Evolutionary conservation across 2,329 filamentous ascomycete species (phyloP), one percentile per base, ranked within the genome.

Genomic region (Lecanosticta acicola): DNA sequence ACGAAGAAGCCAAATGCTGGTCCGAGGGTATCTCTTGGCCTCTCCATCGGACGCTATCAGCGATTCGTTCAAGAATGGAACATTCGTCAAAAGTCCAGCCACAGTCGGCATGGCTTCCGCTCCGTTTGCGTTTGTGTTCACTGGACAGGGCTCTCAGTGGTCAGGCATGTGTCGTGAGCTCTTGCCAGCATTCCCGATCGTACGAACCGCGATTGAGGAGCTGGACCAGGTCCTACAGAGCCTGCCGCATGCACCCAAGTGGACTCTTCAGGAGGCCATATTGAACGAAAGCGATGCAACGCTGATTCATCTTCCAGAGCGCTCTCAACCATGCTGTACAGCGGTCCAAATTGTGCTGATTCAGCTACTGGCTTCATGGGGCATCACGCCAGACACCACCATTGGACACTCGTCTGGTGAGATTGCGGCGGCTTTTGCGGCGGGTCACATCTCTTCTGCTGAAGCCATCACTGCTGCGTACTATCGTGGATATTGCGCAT

Each of bases 261-360:
- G 20, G 18, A 32, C 5, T 24, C 45, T 20, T 13, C 38, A n/a
- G 34, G 48, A 7, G 17, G 39, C 21, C 11, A 4, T 41, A 26
- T 21, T 32, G 32, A 26, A n/a, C 26, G 26, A 8, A 32, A 32
- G 8, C 26, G 26, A 32, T 32, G 13, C 17, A 13, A 34, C 4
- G 9, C 39, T 58, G n/a, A 54, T 64, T 1, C 56, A 57, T 13
- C 52, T n/a, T n/a, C n/a, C n/a, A n/a, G n/a, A n/a, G n/a, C n/a
- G 77, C 17, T 68, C 72, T 0, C 77, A 80, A 50, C 73, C 77
- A 0, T 55, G 77, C 1, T 78, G 72, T 41, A 79, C 76, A 0
- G 75, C 76, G 0, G 34, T 81, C 1, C 78, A 80, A 51, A 64
- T 80, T 2, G 75, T 63, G 0, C 53, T 77, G 0, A 61, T 73